Base-by-base conservation (phyloP, 148 eudicot species). In the Vaccinium myrtillus region DNA sequence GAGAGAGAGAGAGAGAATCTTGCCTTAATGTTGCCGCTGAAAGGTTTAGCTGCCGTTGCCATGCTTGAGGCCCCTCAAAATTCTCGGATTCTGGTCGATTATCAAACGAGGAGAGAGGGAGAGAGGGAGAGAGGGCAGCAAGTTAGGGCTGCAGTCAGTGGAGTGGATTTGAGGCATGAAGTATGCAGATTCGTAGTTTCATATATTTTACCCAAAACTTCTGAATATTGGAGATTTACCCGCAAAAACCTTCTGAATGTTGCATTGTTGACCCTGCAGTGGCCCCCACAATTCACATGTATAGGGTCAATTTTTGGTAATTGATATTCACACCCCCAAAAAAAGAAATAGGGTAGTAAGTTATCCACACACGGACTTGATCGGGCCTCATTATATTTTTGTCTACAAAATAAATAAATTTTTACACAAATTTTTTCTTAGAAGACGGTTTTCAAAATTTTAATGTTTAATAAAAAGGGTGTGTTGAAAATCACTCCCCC, bases 11-110 rank as follows among this genome's bases (percentile, higher is more conserved):
- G 73, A 58, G 9, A 39, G 25, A 53, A 15, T 32, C 15, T 74
- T 82, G 82, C 96, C 94, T 93, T 92, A 87, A 93, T 84, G 78
- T 91, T 93, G 76, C 92, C 94, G 69, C 81, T 89, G 79, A 92
- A 90, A 30, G 93, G 84, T 74, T 81, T 87, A 80, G 90, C 85
- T 75, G 90, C 81, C 6, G 87, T 84, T 67, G 90, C 65, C 94
- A 92, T 92, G 7, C 74, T 27, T 67, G 73, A 67, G 36, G 73
- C 15, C 16, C 73, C 8, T 15, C 5, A 65, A 65, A 65, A 2
- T 63, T n/a, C 14, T 65, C 36, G 0, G 15, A 25, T 10, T 11
- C 36, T 67, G 36, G 1, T 4, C 48, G 25, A 70, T 58, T 43
- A 51, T 27, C 83, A 48, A 32, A 32, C 27, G 13, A 2, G 6